A percentile compares a stretch with the other conserved stretches of the same genome.
Conservation (phyloP, 805 yeast species). For the Wickerhamiella hasegawae region DNA sequence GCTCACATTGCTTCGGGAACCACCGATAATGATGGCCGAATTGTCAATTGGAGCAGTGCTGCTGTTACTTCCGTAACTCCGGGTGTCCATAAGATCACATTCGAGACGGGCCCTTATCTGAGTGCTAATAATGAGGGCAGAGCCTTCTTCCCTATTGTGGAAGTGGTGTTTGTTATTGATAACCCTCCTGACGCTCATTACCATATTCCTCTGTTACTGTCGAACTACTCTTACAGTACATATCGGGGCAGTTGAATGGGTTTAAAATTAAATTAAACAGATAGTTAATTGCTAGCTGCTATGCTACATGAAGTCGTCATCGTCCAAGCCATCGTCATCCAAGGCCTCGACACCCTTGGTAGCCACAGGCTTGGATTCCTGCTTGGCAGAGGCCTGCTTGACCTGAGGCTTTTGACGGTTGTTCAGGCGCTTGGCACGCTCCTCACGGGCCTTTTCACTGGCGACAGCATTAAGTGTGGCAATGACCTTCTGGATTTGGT, state of each 20-base stretch:
- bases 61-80: slow-evolving; percentile 25
- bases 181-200: slow-evolving; percentile 64
- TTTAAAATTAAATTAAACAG: too few species aligned
- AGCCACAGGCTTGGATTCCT: slow-evolving; percentile 31
- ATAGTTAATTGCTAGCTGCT: too few species aligned
- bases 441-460: slow-evolving; percentile 77
- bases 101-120: slow-evolving; percentile 59
- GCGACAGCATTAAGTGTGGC: slow-evolving; percentile 68
- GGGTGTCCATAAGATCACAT: slow-evolving; percentile 63
- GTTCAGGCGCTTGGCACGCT: slow-evolving; percentile 74
- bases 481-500: slow-evolving; percentile 68
- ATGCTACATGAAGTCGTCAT: slow-evolving; percentile 27
- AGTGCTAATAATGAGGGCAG: slow-evolving; percentile 11
- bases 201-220: slow-evolving; percentile 73
- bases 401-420: slow-evolving; percentile 90
- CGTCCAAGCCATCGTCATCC: slow-evolving; percentile 24
- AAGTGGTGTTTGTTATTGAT: slow-evolving; percentile 53
- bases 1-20: slow-evolving; percentile 41
- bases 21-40: slow-evolving; percentile 73
- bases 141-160: slow-evolving; percentile 72
- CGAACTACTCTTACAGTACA: slow-evolving; percentile 80
- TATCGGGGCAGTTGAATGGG: slow-evolving; percentile 67
- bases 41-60: slow-evolving; percentile 40
- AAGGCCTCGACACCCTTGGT: slow-evolving; percentile 35
- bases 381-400: slow-evolving; percentile 48